Percentiles rank a stretch among this genome's conserved stretches.
These are phyloP conservation scores for Lavandula angustifolia DNA, from an alignment of 257 asterid species.

Conservation along the genomic window DNA sequence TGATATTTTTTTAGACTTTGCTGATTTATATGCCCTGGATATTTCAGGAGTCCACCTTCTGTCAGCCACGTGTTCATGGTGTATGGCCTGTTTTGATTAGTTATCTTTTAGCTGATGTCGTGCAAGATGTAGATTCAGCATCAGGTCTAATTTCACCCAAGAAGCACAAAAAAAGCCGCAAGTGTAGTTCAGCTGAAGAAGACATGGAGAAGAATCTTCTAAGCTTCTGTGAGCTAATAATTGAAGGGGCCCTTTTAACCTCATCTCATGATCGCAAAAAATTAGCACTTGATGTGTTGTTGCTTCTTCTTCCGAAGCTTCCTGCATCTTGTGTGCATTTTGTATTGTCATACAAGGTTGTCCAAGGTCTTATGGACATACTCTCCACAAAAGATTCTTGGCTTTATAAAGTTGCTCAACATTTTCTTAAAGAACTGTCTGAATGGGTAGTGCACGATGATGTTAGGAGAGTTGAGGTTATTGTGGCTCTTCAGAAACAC, in stretches of 20 bases:
- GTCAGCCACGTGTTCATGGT: slow-evolving; percentile 88
- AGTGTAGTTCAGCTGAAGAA: slow-evolving; percentile 63
- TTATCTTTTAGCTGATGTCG: slow-evolving; percentile 64
- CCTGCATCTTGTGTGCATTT: slow-evolving; percentile 61
- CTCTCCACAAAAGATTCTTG: slow-evolving; percentile 83
- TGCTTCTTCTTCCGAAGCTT: slow-evolving; percentile 74
- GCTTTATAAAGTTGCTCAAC: slow-evolving; percentile 83
- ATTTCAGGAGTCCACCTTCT: slow-evolving; percentile 87
- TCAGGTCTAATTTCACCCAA: slow-evolving; percentile 48
- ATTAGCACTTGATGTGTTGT: slow-evolving; percentile 72
- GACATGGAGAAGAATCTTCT: slow-evolving; percentile 65
- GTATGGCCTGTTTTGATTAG: slow-evolving; percentile 78
- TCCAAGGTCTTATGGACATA: slow-evolving; percentile 85
- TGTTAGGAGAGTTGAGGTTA: slow-evolving; percentile 73
- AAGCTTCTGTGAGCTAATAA: slow-evolving; percentile 66
- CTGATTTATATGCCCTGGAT: slow-evolving; percentile 32
- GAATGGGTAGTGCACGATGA: slow-evolving; percentile 82
- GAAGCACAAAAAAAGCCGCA: slow-evolving; percentile 78
- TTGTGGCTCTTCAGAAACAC: slow-evolving; percentile 86
- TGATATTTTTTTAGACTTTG: slow-evolving; percentile 21
- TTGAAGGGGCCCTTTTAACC: slow-evolving; percentile 79
- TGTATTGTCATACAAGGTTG: slow-evolving; percentile 69
- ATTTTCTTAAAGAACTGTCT: slow-evolving; percentile 71
- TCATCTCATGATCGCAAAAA: slow-evolving; percentile 97
- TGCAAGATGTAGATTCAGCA: slow-evolving; percentile 58